Base-by-base conservation (phyloP, 2,329 filamentous ascomycete genomes). In the Aspergillus glaucus region DNA sequence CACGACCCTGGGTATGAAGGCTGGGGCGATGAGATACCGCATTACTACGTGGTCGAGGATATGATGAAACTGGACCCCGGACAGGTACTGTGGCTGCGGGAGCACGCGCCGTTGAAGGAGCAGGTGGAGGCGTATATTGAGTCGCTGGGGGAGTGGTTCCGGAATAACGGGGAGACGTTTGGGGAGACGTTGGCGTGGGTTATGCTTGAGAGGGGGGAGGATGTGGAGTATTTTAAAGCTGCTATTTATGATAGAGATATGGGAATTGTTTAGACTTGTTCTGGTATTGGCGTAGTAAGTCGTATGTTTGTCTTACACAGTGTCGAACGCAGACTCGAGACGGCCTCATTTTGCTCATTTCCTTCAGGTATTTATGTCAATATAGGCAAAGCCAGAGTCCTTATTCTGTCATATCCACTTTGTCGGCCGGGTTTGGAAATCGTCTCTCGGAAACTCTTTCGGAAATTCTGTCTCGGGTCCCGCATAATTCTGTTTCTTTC, bases 21-120 rank as follows among this genome's bases (percentile, higher is more conserved):
- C 21, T 84, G 81, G 81, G 81, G 81, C 26, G 80, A 84, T 55
- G 80, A 83, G 48, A 79, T 83, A 44, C 71, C 74, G 12, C 80
- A 84, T 52, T 84, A 84, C 61, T 84, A 84, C 55, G 71, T 84
- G 5, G 75, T 84, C 3, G 79, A 84, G 55, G 80, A 84, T 52
- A 81, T 83, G 75, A 69, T 84, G 65, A 84, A 84, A 63, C 68
- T 84, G 34, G 76, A 82, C 50, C 81, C 81, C 0, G 77, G 75
- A 36, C 79, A 84, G 61, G 70, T 84, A 7, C 57, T 84, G 52
- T 79, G 75, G 69, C 62, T 84, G 48, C 75, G 75, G 48, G 77
- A 82, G 52, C 71, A 80, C 53, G 77, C 77, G 39, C 75, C 74
- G 30, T 56, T 77, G 8, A 83, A 82, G 62, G 70, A 75, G 10